Base-by-base conservation (phyloP, 2,329 filamentous ascomycete species). In the Ramularia endophylla region DNA sequence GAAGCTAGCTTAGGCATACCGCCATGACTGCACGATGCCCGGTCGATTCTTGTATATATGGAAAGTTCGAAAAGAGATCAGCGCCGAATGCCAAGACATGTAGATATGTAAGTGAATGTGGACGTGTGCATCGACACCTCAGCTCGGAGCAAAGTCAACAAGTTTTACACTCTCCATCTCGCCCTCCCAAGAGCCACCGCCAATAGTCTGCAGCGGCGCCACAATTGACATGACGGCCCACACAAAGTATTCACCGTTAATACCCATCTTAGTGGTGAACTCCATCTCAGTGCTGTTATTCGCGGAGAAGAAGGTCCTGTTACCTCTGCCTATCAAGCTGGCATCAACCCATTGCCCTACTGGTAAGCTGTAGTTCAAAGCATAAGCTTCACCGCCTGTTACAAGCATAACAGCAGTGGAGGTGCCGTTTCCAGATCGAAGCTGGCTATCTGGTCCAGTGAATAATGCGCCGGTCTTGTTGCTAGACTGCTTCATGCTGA, bases 211-310 rank as follows among this genome's bases (percentile, higher is more conserved):
- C 22, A 73, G 42, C 3, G 70, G 70, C 7, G 70, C 71, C 53
- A 72, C 70, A 40, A 73, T 59, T 0, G 67, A 68, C 15, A 73
- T 65, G 3, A 61, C 56, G 4, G 60, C 63, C 68, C 66, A 71
- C 12, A 65, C 64, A 28, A 68, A 62, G 5, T 54, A 56, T 30
- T 55, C 53, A 0, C 68, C 68, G 38, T 70, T 67, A 38, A 71
- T 59, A 0, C 69, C 69, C 41, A 72, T 61, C 4, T 62, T 52
- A 0, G 67, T 64, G n/a, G 60, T 42, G 36, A 72, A 71, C 52
- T 71, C 64, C 46, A 65, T 60, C 43, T 64, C 61, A 8, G 48
- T 43, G 0, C 44, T 47, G 7, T 50, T 42, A 51, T 56, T 47
- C 40, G 57, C 46, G 32, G 46, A 36, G 13, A 60, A 54, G 40